Evolutionary conservation across 2,329 filamentous ascomycete genomes (phyloP).

Genomic region (Fusarium xylarioides): DNA sequence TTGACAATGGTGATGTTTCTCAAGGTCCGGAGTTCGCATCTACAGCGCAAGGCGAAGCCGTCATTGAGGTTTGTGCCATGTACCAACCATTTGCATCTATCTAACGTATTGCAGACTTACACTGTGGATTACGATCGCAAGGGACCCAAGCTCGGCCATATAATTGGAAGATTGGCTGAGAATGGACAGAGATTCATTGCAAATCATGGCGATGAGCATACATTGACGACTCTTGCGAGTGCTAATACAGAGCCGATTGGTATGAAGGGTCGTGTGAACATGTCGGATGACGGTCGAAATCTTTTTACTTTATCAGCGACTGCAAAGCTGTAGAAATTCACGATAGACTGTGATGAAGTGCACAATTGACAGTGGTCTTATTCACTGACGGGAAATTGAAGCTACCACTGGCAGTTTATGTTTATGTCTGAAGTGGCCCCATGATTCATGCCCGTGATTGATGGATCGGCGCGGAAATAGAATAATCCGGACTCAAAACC

Average conservation of each 20-base stretch:
- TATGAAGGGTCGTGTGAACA: neutral
- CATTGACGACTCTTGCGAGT: constrained; percentile 25
- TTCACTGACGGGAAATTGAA: neutral
- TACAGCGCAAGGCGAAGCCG: constrained; percentile 34
- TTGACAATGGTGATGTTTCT: neutral
- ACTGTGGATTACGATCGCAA: constrained; percentile 45
- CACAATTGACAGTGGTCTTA: neutral
- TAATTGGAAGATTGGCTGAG: constrained; percentile 33
- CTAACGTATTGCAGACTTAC: constrained; percentile 37
- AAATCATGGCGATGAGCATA: constrained; percentile 39
- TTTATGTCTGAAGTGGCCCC: neutral
- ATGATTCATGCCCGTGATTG: neutral
- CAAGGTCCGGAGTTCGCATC: constrained; percentile 25
- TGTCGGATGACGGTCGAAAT: neutral
- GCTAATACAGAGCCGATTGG: constrained; percentile 32
- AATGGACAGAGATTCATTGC: constrained; percentile 41
- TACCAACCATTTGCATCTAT: accelerated
- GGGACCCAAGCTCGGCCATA: constrained; percentile 26
- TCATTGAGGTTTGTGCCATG: constrained; percentile 34
- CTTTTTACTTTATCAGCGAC: neutral
- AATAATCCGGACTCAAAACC: neutral
- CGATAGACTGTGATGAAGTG: neutral
- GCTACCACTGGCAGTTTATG: neutral
- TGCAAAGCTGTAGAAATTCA: neutral
- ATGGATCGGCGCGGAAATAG: neutral